Base-by-base conservation (phyloP, 257 asterid genomes). In the Galeopsis tetrahit region DNA sequence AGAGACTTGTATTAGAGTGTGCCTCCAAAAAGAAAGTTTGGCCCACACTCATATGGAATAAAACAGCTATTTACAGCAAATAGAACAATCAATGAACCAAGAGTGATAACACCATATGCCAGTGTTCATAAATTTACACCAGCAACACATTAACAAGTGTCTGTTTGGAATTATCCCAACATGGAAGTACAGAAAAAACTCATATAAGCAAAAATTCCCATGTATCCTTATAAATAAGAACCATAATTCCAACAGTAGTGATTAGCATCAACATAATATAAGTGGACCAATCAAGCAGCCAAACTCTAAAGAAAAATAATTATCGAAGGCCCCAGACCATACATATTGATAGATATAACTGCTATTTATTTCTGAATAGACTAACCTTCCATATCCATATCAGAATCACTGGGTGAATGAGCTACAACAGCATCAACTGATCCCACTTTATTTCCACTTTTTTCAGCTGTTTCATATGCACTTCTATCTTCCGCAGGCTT, bases 371-470 rank as follows among this genome's bases (percentile, higher is more conserved):
- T n/a, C 28, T 21, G 28, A 21, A 21, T 73, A 72, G 75, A 51
- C 89, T 60, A 74, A 90, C 98, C 98, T 84, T 93, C 98, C 95
- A 93, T 93, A 80, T 93, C 98, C 96, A 93, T 93, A 79, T 93
- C 98, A 42, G 98, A 90, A 83, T 82, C 87, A 64, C 71, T 59
- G 57, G 85, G 87, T n/a, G 93, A 85, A 70, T 66, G 56, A 56
- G 84, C 76, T 2, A 38, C 73, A 68, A 68, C 75, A 58, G 85
- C 76, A 77, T 77, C 82, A 36, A 66, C 70, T 55, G 81, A 75
- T 79, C 79, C 86, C 70, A 71, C 71, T 72, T 78, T 60, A 73
- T 55, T 73, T 14, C 73, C 79, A 75, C 38, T 78, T 52, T 73
- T 69, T 65, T 80, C 90, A 73, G 75, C 78, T 65, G 53, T 73